These are phyloP conservation scores for Exidia glandulosa DNA, from an alignment of 768 basidiomycete species.

Conservation along the genomic window DNA sequence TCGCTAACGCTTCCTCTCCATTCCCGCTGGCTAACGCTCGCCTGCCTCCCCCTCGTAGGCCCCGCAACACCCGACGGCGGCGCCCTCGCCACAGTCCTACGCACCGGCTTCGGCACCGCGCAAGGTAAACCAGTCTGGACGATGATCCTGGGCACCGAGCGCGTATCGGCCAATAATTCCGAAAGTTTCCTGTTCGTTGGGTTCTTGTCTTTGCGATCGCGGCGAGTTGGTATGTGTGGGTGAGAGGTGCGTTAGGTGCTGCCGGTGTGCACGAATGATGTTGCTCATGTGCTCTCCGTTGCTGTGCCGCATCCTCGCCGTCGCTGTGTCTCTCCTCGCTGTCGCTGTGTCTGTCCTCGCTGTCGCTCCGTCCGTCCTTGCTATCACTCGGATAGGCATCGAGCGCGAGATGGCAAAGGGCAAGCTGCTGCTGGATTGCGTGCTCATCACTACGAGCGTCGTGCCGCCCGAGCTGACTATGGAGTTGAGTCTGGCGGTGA, in stretches of 20 bases:
- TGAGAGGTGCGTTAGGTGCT: too few species aligned
- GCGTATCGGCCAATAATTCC: constrained; percentile 89
- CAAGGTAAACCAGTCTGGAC: constrained; percentile 96
- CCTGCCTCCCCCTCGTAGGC: constrained; percentile 5
- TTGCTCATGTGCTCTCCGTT: too few species aligned
- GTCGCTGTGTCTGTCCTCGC: too few species aligned
- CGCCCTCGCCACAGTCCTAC: constrained; percentile 83
- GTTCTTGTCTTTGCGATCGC: constrained; percentile 97
- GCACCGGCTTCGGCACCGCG: constrained; percentile 94
- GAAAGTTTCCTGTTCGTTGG: constrained; percentile 98
- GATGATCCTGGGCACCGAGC: constrained; percentile 98
- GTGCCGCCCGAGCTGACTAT: constrained; percentile 97
- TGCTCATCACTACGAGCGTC: constrained; percentile 93
- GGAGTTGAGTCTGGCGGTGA: constrained; percentile 94
- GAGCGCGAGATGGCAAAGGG: constrained; percentile 89
- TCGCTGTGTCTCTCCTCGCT: too few species aligned
- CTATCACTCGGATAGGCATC: too few species aligned
- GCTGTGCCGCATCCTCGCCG: too few species aligned
- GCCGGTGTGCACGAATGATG: too few species aligned
- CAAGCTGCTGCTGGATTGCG: constrained; percentile 89
- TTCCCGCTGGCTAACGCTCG: too few species aligned
- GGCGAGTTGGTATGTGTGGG: constrained; percentile 97
- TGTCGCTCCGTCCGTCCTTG: too few species aligned
- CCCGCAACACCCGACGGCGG: constrained; percentile 80
- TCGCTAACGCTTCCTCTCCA: too few species aligned